phyloP scores from a whole-genome alignment of 2,329 filamentous ascomycete genomes.

The Zalaria obscura region DNA sequence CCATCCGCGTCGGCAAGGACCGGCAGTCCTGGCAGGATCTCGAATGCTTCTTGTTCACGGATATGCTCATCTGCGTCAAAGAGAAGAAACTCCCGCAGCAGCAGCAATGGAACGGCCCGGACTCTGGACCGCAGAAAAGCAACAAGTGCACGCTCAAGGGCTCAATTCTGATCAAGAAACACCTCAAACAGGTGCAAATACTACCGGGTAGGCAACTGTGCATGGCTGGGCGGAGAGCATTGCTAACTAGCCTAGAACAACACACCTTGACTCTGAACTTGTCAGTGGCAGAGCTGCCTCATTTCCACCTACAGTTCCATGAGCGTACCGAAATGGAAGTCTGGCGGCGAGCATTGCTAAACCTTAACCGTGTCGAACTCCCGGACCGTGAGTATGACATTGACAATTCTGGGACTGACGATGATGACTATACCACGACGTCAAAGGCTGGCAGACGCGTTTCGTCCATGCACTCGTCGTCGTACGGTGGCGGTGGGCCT shows the following conservation, averaged over 20 bases:
- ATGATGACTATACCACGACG: constrained; percentile 63
- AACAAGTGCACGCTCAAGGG: constrained; percentile 80
- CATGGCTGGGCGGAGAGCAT: neutral
- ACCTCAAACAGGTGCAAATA: constrained; percentile 77
- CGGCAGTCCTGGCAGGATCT: constrained; percentile 94
- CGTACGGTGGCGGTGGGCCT: constrained; percentile 51
- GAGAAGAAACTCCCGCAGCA: constrained; percentile 62
- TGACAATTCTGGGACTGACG: constrained; percentile 71
- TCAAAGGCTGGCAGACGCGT: constrained; percentile 47
- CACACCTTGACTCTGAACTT: constrained; percentile 78
- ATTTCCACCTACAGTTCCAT: constrained; percentile 85
- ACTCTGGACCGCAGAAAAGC: constrained; percentile 37
- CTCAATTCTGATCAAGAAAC: constrained; percentile 96
- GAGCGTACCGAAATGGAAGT: constrained; percentile 72
- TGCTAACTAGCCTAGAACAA: constrained; percentile 43
- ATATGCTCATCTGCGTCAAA: constrained; percentile 99
- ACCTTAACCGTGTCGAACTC: constrained; percentile 59
- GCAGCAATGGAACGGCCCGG: constrained; percentile 39
- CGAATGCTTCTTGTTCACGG: constrained; percentile 90
- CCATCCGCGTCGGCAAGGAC: constrained; percentile 88
- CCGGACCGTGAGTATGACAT: constrained; percentile 54
- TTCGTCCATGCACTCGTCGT: constrained; percentile 68
- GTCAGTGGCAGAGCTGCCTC: constrained; percentile 80
- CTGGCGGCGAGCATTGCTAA: constrained; percentile 77
- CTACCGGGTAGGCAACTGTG: constrained; percentile 24